Conservation (phyloP, 257 asterid genomes). For the Cynanchum wilfordii region DNA sequence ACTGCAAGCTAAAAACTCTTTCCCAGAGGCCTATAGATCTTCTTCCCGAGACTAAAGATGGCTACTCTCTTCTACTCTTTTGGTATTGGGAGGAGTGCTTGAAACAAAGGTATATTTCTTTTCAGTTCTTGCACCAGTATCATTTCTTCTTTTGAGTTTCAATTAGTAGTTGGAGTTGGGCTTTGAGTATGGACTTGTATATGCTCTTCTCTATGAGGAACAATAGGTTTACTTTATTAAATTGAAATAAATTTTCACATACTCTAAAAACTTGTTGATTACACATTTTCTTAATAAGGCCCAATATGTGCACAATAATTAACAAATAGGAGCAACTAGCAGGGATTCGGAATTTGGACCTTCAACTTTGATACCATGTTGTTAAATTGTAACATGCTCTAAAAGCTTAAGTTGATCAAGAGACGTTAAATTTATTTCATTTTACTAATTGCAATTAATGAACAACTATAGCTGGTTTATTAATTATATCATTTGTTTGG, state of each 20-base stretch:
- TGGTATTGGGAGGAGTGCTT: constrained; percentile 97
- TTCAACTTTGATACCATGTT: no score
- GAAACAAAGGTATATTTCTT: constrained; percentile 62
- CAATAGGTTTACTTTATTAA: neutral
- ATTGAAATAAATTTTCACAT: no score
- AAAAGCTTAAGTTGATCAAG: no score
- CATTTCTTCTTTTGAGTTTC: neutral
- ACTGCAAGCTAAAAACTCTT: constrained; percentile 79
- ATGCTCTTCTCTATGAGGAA: neutral
- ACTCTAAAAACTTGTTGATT: no score
- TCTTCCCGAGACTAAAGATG: constrained; percentile 80
- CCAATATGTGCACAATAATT: no score
- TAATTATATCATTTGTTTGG: neutral
- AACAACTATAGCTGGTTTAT: no score
- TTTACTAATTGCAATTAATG: no score
- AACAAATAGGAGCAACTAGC: no score
- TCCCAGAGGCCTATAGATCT: constrained; percentile 73
- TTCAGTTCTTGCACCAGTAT: neutral
- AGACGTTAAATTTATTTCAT: no score
- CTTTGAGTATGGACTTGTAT: neutral
- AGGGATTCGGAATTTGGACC: no score
- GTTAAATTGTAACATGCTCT: no score
- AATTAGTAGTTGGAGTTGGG: neutral
- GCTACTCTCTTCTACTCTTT: constrained; percentile 74
- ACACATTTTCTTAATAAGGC: no score